Percentiles rank a stretch among this genome's conserved stretches.
These are phyloP conservation scores for Lodderomyces beijingensis DNA, from an alignment of 1,139 yeast species.

Conservation along the genomic window DNA sequence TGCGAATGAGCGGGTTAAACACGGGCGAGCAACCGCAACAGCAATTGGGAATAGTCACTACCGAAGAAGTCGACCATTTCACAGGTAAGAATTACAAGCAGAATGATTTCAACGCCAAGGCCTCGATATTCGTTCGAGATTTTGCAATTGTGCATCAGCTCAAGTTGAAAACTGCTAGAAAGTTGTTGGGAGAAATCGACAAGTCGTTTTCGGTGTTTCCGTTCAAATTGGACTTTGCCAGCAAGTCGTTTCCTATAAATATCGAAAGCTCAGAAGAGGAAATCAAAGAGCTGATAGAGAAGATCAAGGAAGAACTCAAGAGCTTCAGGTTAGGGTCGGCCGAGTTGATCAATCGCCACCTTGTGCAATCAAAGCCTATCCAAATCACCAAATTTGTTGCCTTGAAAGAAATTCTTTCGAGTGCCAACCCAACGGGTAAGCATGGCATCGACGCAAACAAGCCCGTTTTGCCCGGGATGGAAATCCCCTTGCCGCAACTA, in stretches of 20 bases:
- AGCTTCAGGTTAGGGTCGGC: constrained; percentile 70
- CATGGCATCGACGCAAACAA: constrained; percentile 62
- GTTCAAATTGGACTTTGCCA: constrained; percentile 71
- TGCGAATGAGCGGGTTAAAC: constrained; percentile 69
- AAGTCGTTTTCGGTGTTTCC: constrained; percentile 81
- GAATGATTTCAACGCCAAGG: constrained; percentile 49
- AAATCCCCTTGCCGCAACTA: constrained; percentile 66
- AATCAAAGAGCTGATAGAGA: constrained; percentile 31
- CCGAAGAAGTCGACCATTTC: constrained; percentile 60
- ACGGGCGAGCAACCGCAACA: constrained; percentile 24
- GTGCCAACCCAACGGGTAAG: constrained; percentile 60
- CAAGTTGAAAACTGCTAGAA: constrained; percentile 71
- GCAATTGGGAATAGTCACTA: constrained; percentile 62
- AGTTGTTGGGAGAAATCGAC: constrained; percentile 66
- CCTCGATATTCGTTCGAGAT: constrained; percentile 81
- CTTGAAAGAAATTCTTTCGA: constrained; percentile 55
- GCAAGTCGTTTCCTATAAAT: constrained; percentile 55
- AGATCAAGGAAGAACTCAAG: constrained; percentile 50
- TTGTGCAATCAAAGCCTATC: constrained; percentile 72
- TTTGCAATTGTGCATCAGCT: constrained; percentile 74
- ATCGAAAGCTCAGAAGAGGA: constrained; percentile 26
- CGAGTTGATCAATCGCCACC: constrained; percentile 78
- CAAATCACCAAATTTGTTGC: constrained; percentile 70
- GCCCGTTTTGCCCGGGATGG: constrained; percentile 68
- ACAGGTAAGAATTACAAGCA: constrained; percentile 56